Evolutionary conservation across 2,329 filamentous ascomycete species (phyloP), one percentile per base, ranked within the genome.

Genomic region (Calonectria pauciramosa): DNA sequence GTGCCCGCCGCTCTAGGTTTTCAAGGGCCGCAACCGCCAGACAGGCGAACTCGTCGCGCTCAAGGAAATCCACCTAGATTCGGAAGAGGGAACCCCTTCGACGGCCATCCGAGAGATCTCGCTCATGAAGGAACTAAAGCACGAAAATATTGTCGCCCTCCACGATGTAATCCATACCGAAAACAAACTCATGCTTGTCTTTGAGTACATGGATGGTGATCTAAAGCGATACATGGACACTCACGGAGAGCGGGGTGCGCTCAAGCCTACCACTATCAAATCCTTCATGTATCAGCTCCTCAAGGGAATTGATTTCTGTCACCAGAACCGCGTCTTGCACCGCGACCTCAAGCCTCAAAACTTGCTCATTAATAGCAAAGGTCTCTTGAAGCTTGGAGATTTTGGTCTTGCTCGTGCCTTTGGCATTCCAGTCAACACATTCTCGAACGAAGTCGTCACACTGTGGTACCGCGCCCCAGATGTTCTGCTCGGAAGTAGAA

Each of bases 151-250:
- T 79, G 96, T 99, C 81, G 95, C 94, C 73, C 93, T 99, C 7
- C 95, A 99, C 90, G 97, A 99, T 89, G 97, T 99, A 71, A 99
- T 99, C 82, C 97, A 99, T 86, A 99, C 97, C 73, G 97, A 99
- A 89, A 99, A 99, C 88, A 99, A 99, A 86, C 92, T 99, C 72
- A 99, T 99, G 97, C 93, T 99, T 51, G 97, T 99, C 13, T 99
- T 99, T 81, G 97, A 99, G 86, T 98, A 93, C 86, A 98, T 99
- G 96, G 97, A 99, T 86, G 96, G 96, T 84, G 97, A 99, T 83
- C 88, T 99, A 14, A 99, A 99, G 89, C 95, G 97, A 84, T 99
- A 98, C 87, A 99, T 99, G 97, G 97, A 99, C 85, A 95, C 93
- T 9, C 91, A 96, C 73, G 96, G 96, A 82, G 95, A 98, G 80